phyloP scores from a whole-genome alignment of 306 rosid genomes.

The Geum urbanum region DNA sequence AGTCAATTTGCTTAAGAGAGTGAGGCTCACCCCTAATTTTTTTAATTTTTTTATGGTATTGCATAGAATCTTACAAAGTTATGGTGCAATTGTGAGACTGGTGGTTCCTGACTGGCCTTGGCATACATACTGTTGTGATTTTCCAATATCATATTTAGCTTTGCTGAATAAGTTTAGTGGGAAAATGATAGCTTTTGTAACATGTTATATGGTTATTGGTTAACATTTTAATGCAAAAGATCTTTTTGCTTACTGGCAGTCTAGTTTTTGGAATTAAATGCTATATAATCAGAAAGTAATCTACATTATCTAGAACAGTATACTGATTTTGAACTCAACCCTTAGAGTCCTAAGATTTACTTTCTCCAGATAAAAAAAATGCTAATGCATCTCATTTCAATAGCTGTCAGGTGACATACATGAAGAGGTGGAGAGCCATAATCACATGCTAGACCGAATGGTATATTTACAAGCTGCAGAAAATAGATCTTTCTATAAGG shows the following conservation, averaged over 20 bases:
- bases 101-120: neutral
- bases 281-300: neutral
- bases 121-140: neutral
- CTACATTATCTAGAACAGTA: neutral
- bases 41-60: neutral
- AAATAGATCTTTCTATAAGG: neutral
- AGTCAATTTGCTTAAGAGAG: constrained; percentile 86
- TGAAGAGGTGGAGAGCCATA: constrained; percentile 89
- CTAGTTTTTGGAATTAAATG: neutral
- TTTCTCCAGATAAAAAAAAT: neutral
- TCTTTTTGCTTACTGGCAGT: neutral
- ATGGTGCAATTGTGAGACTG: neutral
- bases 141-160: neutral
- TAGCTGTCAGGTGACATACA: constrained; percentile 94
- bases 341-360: constrained; percentile 6
- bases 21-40: constrained; percentile 24
- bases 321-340: constrained; percentile 6
- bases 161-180: neutral
- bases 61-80: neutral
- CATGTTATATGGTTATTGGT: neutral
- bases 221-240: neutral
- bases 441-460: constrained; percentile 83
- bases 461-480: constrained; percentile 40
- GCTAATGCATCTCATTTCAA: constrained; percentile 32
- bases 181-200: neutral